These are phyloP conservation scores for Naganishia randhawae DNA, from an alignment of 768 basidiomycete genomes.

Conservation along the genomic window DNA sequence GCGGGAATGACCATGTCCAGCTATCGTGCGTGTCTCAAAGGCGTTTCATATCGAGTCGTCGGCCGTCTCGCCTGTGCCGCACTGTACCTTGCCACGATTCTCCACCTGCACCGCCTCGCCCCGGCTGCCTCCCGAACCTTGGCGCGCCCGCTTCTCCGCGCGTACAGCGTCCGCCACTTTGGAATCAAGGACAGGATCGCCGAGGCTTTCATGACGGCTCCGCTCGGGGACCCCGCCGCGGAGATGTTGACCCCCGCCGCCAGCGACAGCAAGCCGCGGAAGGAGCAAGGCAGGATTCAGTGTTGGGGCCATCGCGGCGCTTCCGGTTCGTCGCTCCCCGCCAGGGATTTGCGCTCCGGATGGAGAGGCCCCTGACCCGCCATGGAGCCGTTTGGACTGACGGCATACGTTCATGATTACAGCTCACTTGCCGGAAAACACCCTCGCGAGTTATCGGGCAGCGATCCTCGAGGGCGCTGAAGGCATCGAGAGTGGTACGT, in stretches of 20 bases:
- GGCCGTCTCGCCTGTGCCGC: background rate
- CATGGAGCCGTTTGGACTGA: background rate
- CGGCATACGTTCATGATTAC: background rate
- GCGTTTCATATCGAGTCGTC: background rate
- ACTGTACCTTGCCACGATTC: background rate
- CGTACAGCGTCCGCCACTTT: background rate
- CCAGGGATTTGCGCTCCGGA: background rate
- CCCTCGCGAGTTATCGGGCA: conserved; percentile 47
- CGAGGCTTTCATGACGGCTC: background rate
- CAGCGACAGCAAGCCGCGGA: background rate
- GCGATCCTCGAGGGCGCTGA: conserved; percentile 48
- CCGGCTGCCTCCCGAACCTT: background rate
- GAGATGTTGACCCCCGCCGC: background rate
- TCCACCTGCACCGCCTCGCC: background rate
- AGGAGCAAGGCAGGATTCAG: conserved; percentile 34
- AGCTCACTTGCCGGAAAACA: conserved; percentile 49
- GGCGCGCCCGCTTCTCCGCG: background rate
- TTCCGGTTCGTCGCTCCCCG: conserved; percentile 19
- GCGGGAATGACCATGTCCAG: too few species aligned
- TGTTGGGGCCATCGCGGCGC: conserved; percentile 50
- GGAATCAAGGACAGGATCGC: conserved; percentile 3
- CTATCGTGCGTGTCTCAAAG: too few species aligned
- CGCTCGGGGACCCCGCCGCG: background rate
- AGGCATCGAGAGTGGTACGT: conserved; percentile 48
- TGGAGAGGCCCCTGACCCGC: background rate